A percentile compares a stretch with the other conserved stretches of the same genome.
Conservation (phyloP, 257 asterid species). For the Thymus mandschuricus region DNA sequence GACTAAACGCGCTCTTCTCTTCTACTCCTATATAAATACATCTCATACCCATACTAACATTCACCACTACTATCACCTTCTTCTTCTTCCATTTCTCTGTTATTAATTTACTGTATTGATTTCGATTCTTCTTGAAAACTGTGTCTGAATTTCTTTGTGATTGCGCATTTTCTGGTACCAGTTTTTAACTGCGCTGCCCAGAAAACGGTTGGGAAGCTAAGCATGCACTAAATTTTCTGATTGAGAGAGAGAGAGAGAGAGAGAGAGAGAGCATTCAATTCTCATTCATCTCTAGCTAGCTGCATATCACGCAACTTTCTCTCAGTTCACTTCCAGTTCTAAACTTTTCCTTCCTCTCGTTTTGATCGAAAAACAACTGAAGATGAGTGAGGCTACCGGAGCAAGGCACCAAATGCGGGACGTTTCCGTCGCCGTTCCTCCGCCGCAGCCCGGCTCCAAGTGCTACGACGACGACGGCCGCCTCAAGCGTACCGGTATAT, state of each 20-base stretch:
- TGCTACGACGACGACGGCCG: constrained; percentile 57
- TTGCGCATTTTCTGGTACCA: constrained; percentile 18
- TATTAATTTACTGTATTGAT: too few species aligned
- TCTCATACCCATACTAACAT: not conserved
- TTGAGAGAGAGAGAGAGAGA: not conserved
- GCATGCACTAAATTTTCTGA: constrained; percentile 31
- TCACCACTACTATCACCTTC: not conserved
- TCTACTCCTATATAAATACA: constrained; percentile 37
- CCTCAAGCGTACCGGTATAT: constrained; percentile 50
- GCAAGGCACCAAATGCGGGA: constrained; percentile 51
- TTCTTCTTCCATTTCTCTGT: too few species aligned
- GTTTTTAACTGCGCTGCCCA: constrained; percentile 35
- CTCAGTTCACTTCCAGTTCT: constrained; percentile 13
- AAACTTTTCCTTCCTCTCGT: not conserved
- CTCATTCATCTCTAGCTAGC: constrained; percentile 23
- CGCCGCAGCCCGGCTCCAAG: constrained; percentile 41
- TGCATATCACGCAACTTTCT: not conserved
- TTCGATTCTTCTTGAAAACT: constrained; percentile 26
- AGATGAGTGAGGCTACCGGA: constrained; percentile 52
- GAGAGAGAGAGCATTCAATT: constrained; percentile 21
- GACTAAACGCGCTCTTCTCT: constrained; percentile 32
- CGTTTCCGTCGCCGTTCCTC: constrained; percentile 41
- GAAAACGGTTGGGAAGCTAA: constrained; percentile 31
- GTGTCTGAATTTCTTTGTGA: constrained; percentile 25
- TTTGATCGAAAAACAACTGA: not conserved